phyloP scores from a whole-genome alignment of 164 flowering plant species.

The Cinnamomum micranthum region DNA sequence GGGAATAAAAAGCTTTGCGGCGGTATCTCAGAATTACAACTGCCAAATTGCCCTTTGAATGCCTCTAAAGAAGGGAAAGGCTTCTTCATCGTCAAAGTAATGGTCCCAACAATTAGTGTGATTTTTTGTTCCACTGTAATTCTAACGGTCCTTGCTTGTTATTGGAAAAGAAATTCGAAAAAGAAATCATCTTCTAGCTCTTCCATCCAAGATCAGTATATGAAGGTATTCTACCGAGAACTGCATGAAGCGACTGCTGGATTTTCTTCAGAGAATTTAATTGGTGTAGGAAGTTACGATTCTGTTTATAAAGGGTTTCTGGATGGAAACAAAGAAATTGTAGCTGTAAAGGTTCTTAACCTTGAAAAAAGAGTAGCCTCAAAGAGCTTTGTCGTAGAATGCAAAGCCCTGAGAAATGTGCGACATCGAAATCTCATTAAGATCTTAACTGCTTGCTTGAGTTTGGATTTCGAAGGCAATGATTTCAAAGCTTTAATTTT shows the following conservation, averaged over 20 bases:
- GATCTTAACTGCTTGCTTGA: slow-evolving; percentile 25
- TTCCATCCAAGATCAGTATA: background rate
- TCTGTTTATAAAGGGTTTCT: slow-evolving; percentile 32
- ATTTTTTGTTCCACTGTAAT: background rate
- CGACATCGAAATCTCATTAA: slow-evolving; percentile 37
- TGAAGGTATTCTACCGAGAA: background rate
- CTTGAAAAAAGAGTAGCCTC: slow-evolving; percentile 22
- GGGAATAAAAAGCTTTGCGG: slow-evolving; percentile 6
- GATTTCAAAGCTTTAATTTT: slow-evolving; percentile 31
- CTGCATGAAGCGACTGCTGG: slow-evolving; percentile 18
- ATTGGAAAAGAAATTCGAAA: no score
- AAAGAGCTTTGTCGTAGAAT: slow-evolving; percentile 25
- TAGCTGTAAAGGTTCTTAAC: slow-evolving; percentile 37
- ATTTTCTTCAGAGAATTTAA: slow-evolving; percentile 23
- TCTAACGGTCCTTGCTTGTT: background rate
- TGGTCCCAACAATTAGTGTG: background rate
- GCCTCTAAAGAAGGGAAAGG: background rate
- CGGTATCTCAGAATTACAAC: background rate
- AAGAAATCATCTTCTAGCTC: background rate
- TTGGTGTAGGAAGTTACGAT: slow-evolving; percentile 33
- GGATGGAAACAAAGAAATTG: background rate
- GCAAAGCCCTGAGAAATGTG: slow-evolving; percentile 23
- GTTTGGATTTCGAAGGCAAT: slow-evolving; percentile 24
- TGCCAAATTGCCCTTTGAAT: background rate
- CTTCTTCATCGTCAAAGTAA: background rate